Base-by-base conservation (phyloP, 495 filamentous ascomycete species). In the Talaromyces liani region DNA sequence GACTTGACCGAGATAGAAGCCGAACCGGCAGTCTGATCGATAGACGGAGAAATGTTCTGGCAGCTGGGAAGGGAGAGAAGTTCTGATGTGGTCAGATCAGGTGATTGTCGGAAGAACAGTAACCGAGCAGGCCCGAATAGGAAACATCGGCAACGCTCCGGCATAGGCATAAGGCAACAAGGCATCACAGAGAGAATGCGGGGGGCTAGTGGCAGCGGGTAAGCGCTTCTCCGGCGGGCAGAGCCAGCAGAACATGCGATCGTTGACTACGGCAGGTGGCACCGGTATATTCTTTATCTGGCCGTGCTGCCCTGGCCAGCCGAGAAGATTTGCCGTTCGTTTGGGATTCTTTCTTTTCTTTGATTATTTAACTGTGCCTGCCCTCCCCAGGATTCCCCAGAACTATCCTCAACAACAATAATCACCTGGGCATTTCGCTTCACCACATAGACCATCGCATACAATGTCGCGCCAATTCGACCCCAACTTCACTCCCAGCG, bases 401-500 rank as follows among this genome's bases (percentile, higher is more conserved):
- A 61, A 51, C 59, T 10, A 33, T 24, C 31, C 4, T 16, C 27
- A 12, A 9, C 12, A 8, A 1, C 9, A 16, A 31, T 12, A 27
- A 6, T 3, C 12, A 18, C 27, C 27, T n/a, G n/a, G n/a, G n/a
- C 3, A 16, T 22, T 45, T 6, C 1, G 5, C 22, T 24, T 24
- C 2, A 24, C 3, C 25, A 27, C 22, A 55, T 14, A 55, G 14
- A 55, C 2, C 14, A 3, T n/a, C 51, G 27, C 14, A 25, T 39
- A 64, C 63, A 22, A 60, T 60, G 60, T 62, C 60, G 41, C 73
- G 75, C 64, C 67, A 74, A 59, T 80, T 80, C 70, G 81, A 88
- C 68, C 82, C 84, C 47, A 74, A 79, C 57, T 87, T 91, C 80
- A 91, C 87, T 39, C 79, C 87, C 68, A 77, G 77, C 66, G 88